phyloP scores from a whole-genome alignment of 176 grass and related monocot species.

The Puya raimondii region DNA sequence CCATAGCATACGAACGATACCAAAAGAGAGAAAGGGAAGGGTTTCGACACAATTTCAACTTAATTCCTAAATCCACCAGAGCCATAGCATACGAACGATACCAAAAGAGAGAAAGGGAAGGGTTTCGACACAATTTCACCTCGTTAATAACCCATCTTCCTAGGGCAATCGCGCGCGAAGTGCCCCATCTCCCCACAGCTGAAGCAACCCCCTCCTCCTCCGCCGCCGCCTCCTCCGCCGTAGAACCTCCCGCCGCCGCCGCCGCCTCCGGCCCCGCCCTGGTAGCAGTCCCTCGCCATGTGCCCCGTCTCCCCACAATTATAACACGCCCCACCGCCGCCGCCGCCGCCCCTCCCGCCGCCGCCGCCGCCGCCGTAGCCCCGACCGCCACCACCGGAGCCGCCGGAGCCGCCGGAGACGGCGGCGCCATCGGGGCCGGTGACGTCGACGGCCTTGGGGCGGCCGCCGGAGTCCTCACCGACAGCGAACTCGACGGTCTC shows the following conservation, averaged over 20 bases:
- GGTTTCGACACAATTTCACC: no score
- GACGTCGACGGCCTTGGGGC: neutral
- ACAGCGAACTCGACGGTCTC: neutral
- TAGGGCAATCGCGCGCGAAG: neutral
- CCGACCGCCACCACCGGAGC: neutral
- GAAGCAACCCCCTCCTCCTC: neutral
- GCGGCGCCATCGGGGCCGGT: neutral
- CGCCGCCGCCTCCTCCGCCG: neutral
- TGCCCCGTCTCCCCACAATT: neutral
- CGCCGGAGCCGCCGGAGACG: neutral
- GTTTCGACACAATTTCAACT: no score
- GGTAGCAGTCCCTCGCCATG: conserved; percentile 1
- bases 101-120: no score
- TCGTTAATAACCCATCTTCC: no score
- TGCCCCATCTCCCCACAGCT: neutral
- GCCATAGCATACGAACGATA: no score
- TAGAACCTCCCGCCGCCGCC: neutral
- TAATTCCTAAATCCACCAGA: no score
- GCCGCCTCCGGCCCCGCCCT: neutral
- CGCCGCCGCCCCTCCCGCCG: neutral
- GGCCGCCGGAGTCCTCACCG: neutral
- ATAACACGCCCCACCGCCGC: neutral
- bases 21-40: no score
- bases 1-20: no score
- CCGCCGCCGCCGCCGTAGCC: neutral